A percentile compares a stretch with the other conserved stretches of the same genome.
Evolutionary conservation across 495 filamentous ascomycete species (phyloP).

Genomic region (Hyaloscypha variabilis): DNA sequence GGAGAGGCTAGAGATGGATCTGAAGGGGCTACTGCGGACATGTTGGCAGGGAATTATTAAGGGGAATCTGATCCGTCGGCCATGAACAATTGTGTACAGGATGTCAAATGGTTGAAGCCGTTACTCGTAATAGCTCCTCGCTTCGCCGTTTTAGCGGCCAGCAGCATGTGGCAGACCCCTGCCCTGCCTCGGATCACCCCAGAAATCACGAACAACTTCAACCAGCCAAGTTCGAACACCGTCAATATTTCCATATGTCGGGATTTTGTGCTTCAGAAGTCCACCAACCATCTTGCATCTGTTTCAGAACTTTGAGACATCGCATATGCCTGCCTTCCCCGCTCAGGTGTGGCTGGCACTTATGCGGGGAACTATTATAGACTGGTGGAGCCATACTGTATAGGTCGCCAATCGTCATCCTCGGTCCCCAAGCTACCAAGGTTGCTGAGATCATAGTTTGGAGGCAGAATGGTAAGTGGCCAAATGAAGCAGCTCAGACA

Average conservation of each 20-base stretch:
- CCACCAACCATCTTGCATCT: too few relatives aligned
- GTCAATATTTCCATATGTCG: too few relatives aligned
- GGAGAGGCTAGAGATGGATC: constrained; percentile 30
- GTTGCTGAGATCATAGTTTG: constrained; percentile 6
- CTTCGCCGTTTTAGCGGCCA: neutral
- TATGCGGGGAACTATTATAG: neutral
- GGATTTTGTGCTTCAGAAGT: too few relatives aligned
- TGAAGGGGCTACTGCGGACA: constrained; percentile 34
- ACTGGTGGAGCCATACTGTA: neutral
- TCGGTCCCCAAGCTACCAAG: neutral
- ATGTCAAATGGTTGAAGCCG: neutral
- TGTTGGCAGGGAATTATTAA: constrained; percentile 12
- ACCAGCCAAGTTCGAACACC: neutral
- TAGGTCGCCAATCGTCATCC: neutral
- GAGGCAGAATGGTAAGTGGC: neutral
- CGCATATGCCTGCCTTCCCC: neutral
- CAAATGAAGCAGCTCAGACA: neutral
- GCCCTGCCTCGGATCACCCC: neutral
- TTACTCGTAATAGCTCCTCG: constrained; percentile 16
- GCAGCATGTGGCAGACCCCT: constrained; percentile 5
- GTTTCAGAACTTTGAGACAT: too few relatives aligned
- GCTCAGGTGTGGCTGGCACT: neutral
- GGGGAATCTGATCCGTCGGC: neutral
- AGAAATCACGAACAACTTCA: neutral
- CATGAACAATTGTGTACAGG: neutral